Percentiles rank a stretch among this genome's conserved stretches.
phyloP scores from a whole-genome alignment of 106 monocot species.

The Vanilla planifolia region DNA sequence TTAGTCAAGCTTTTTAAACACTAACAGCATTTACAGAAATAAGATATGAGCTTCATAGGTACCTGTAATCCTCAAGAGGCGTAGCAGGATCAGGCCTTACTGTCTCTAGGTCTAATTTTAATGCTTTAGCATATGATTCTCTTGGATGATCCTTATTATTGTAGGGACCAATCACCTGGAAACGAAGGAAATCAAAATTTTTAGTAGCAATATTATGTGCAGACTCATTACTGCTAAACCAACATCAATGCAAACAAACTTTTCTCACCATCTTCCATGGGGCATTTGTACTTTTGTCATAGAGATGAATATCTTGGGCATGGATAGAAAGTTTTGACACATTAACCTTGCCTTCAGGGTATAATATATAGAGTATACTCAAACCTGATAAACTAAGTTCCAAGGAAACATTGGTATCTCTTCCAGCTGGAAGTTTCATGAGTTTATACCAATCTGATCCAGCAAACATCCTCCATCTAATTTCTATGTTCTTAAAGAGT shows the following conservation, averaged over 20 bases:
- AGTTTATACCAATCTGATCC: slow-evolving; percentile 70
- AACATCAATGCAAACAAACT: not conserved
- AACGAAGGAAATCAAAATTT: slow-evolving; percentile 13
- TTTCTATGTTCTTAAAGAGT: slow-evolving; percentile 52
- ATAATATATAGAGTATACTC: slow-evolving; percentile 52
- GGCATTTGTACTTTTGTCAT: slow-evolving; percentile 70
- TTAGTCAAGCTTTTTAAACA: no score
- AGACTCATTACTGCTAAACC: not conserved
- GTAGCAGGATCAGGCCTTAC: slow-evolving; percentile 75
- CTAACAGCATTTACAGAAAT: no score
- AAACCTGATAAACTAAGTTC: slow-evolving; percentile 60
- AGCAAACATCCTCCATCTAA: slow-evolving; percentile 76
- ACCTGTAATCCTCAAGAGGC: slow-evolving; percentile 98
- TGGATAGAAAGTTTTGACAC: slow-evolving; percentile 62
- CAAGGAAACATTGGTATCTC: slow-evolving; percentile 51
- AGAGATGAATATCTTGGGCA: slow-evolving; percentile 59
- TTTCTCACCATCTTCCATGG: slow-evolving; percentile 93
- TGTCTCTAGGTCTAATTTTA: slow-evolving; percentile 81
- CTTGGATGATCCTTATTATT: slow-evolving; percentile 65
- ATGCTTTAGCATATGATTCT: slow-evolving; percentile 77
- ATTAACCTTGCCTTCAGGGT: slow-evolving; percentile 60
- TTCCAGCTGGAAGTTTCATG: slow-evolving; percentile 26
- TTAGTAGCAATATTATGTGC: not conserved
- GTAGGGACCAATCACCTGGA: slow-evolving; percentile 80
- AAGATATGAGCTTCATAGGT: slow-evolving; percentile 4